These are phyloP conservation scores for Colletotrichum sp. DNA, from an alignment of 2,329 filamentous ascomycete genomes.

Conservation along the genomic window DNA sequence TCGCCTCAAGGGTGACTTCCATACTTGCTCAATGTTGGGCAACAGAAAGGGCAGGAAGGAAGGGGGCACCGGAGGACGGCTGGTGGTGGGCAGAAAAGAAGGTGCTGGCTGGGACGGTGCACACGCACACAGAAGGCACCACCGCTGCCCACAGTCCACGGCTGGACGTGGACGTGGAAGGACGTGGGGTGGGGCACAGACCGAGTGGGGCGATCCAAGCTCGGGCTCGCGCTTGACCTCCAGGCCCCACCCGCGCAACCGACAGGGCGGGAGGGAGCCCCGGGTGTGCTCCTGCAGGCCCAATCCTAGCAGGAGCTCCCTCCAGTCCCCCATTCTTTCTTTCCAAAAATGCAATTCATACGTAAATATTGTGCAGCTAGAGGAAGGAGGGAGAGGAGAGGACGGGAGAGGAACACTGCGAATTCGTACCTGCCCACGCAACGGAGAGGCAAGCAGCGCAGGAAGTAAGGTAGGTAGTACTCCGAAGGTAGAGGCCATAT, in stretches of 20 bases:
- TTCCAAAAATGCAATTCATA: not conserved
- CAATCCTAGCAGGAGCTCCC: not conserved
- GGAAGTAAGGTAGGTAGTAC: not conserved
- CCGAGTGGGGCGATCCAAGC: constrained; percentile 5
- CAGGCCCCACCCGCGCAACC: not conserved
- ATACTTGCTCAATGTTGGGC: not conserved
- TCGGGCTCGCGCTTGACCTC: not conserved
- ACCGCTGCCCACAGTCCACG: not conserved
- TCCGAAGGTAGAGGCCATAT: not conserved
- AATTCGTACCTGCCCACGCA: not conserved
- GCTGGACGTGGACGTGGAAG: not conserved
- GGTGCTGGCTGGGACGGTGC: not conserved
- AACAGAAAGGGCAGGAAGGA: not conserved
- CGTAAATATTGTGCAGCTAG: not conserved
- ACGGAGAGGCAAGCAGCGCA: not conserved
- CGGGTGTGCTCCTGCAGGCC: not conserved
- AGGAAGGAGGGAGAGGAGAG: not conserved
- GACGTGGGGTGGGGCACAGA: not conserved
- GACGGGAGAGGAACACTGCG: not conserved
- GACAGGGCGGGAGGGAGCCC: constrained; percentile 4
- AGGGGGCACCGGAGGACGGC: not conserved
- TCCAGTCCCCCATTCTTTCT: not conserved
- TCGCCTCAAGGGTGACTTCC: not conserved
- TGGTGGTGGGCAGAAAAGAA: not conserved
- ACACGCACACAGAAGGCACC: not conserved